Evolutionary conservation across 2,329 filamentous ascomycete genomes (phyloP).

Genomic region (Gaeumannomyces tritici): DNA sequence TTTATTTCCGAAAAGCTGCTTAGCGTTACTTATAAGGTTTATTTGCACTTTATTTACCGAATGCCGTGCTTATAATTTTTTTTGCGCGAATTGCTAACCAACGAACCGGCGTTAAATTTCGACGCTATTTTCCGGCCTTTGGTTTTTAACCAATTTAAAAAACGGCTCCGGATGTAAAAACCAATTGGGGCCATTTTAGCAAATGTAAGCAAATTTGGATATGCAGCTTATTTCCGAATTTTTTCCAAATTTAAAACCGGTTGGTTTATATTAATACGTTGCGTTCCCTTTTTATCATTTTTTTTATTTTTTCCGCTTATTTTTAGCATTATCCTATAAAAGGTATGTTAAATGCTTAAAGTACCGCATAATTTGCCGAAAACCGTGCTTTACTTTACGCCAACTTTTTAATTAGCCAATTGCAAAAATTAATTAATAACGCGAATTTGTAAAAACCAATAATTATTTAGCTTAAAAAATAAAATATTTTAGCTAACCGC

Average conservation of each 20-base stretch:
- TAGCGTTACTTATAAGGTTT: slow-evolving; percentile 61
- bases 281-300: slow-evolving; percentile 8
- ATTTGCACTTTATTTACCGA: slow-evolving; percentile 65
- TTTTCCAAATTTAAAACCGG: too few species aligned
- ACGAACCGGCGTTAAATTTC: slow-evolving; percentile 49
- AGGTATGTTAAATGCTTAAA: slow-evolving; percentile 61
- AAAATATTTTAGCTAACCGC: too few species aligned
- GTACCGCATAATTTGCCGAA: too few species aligned
- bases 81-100: slow-evolving; percentile 46
- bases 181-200: slow-evolving; percentile 66
- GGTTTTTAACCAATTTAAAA: slow-evolving; percentile 57
- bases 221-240: neutral
- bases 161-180: slow-evolving; percentile 48
- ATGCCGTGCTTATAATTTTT: slow-evolving; percentile 70
- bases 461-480: too few species aligned
- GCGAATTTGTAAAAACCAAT: too few species aligned
- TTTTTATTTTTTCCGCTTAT: slow-evolving; percentile 22
- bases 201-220: slow-evolving; percentile 47
- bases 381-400: too few species aligned
- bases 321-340: slow-evolving; percentile 73
- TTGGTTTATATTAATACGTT: neutral
- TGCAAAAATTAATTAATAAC: too few species aligned
- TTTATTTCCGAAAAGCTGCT: slow-evolving; percentile 23
- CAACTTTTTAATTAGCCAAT: too few species aligned
- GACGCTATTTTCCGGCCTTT: slow-evolving; percentile 63